Conservation (phyloP, 148 eudicot species). For the Dysphania ambrosioides region DNA sequence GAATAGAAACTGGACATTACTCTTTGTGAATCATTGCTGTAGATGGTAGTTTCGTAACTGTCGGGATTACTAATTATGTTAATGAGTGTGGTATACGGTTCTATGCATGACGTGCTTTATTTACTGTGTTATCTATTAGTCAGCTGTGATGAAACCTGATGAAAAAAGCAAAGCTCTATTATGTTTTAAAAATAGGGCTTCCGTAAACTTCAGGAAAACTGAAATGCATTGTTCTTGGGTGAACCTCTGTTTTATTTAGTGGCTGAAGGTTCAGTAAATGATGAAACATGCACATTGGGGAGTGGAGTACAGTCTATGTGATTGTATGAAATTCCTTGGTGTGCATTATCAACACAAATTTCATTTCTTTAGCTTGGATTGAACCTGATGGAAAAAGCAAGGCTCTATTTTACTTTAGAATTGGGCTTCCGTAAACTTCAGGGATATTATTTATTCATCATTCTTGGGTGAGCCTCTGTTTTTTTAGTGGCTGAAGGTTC, state of each 20-base stretch:
- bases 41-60: too few species aligned
- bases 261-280: constrained; percentile 33
- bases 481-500: constrained; percentile 29
- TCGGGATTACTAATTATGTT: too few species aligned
- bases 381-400: constrained; percentile 67
- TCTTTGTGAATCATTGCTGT: too few species aligned
- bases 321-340: neutral
- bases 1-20: too few species aligned
- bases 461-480: constrained; percentile 40
- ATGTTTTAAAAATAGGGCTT: constrained; percentile 30
- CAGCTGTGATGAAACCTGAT: too few species aligned
- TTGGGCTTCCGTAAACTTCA: constrained; percentile 29
- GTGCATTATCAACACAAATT: neutral
- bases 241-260: constrained; percentile 27
- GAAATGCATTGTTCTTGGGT: constrained; percentile 33
- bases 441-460: constrained; percentile 19
- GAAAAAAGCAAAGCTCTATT: constrained; percentile 55
- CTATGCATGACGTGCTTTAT: too few species aligned
- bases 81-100: too few species aligned
- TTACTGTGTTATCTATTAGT: too few species aligned
- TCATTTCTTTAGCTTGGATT: neutral
- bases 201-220: constrained; percentile 31
- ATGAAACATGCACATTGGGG: constrained; percentile 11
- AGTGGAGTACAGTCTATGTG: neutral
- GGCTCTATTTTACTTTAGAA: constrained; percentile 35